Evolutionary conservation across 2,329 filamentous ascomycete genomes (phyloP).

Genomic region (Beauveria rudraprayagi): DNA sequence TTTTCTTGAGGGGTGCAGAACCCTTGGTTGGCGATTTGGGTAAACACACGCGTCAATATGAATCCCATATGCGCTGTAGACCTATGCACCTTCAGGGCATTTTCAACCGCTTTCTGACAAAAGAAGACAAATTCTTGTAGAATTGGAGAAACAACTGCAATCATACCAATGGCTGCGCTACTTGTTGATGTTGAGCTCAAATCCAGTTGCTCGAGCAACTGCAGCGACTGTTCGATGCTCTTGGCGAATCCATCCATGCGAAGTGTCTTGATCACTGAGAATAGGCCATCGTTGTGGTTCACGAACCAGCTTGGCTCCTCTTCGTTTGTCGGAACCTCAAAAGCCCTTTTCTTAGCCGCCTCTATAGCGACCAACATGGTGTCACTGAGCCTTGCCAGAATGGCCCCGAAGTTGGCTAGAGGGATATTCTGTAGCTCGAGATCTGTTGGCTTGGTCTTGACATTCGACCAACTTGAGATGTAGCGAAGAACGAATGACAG

Average conservation of each 20-base stretch:
- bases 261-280: slow-evolving; percentile 48
- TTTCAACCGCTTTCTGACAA: slow-evolving; percentile 48
- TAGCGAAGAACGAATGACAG: slow-evolving; percentile 59
- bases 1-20: slow-evolving; percentile 89
- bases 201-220: slow-evolving; percentile 26
- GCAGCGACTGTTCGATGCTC: slow-evolving; percentile 31
- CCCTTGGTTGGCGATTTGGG: slow-evolving; percentile 70
- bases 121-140: slow-evolving; percentile 63
- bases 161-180: slow-evolving; percentile 23
- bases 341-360: slow-evolving; percentile 51
- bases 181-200: slow-evolving; percentile 20
- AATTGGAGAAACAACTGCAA: slow-evolving; percentile 50
- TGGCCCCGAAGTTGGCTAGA: slow-evolving; percentile 43
- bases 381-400: slow-evolving; percentile 60
- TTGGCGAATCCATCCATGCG: slow-evolving; percentile 48
- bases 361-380: slow-evolving; percentile 74
- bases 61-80: slow-evolving; percentile 67
- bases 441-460: slow-evolving; percentile 18
- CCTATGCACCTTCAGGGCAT: slow-evolving; percentile 57
- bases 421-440: slow-evolving; percentile 13
- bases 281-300: slow-evolving; percentile 41
- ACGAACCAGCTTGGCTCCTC: slow-evolving; percentile 29
- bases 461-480: slow-evolving; percentile 54
- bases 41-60: slow-evolving; percentile 68
- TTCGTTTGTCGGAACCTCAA: slow-evolving; percentile 29